A percentile compares a stretch with the other conserved stretches of the same genome.
These are phyloP conservation scores for Globisporangium nagaii DNA, from an alignment of 352 stramenopile species.

Conservation along the genomic window DNA sequence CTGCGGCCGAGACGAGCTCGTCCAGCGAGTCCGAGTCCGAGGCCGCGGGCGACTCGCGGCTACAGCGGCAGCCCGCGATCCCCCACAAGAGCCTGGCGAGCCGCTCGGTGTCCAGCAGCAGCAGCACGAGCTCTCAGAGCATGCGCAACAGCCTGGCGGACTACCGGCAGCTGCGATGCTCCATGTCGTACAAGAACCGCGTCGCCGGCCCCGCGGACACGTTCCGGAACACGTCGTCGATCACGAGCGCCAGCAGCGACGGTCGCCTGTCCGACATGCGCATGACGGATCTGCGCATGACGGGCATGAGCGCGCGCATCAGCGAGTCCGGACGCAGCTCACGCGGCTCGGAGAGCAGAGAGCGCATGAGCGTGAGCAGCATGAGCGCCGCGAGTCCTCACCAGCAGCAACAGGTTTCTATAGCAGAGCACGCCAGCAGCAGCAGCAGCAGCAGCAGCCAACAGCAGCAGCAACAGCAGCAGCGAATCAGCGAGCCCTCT, in stretches of 20 bases:
- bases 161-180: slow-evolving; percentile 75
- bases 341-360: slow-evolving; percentile 7
- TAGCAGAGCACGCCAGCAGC: not conserved
- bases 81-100: not conserved
- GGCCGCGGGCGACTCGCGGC: no score
- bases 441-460: slow-evolving; percentile 5
- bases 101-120: slow-evolving; percentile 10
- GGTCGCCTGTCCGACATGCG: slow-evolving; percentile 11
- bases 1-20: slow-evolving; percentile 5
- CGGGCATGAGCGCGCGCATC: slow-evolving; percentile 19
- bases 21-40: slow-evolving; percentile 15
- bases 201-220: slow-evolving; percentile 15
- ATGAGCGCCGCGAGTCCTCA: slow-evolving; percentile 7
- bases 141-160: slow-evolving; percentile 38
- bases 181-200: slow-evolving; percentile 87
- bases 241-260: slow-evolving; percentile 6
- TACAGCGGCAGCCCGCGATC: not conserved
- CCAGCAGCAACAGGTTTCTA: slow-evolving; percentile 13
- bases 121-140: slow-evolving; percentile 11
- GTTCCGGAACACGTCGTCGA: slow-evolving; percentile 15
- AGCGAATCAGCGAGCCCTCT: not conserved
- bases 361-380: not conserved
- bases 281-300: slow-evolving; percentile 22
- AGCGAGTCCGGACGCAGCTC: slow-evolving; percentile 7
- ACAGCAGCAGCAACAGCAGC: slow-evolving; percentile 10